Evolutionary conservation across 768 basidiomycete species (phyloP).

Genomic region (Mycena capillaripes): DNA sequence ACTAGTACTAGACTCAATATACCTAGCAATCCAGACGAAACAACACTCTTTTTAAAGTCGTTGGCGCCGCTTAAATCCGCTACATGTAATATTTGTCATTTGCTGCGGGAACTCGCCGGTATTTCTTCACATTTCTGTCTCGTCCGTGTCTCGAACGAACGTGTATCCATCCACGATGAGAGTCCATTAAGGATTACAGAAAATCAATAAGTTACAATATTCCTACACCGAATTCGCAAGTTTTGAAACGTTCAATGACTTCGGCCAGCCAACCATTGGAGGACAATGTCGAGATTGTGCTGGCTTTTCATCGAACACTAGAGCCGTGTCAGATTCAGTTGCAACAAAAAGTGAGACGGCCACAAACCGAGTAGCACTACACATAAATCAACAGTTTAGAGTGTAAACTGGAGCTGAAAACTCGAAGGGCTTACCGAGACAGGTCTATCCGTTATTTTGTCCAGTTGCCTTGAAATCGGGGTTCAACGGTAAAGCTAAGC

Average conservation of each 20-base stretch:
- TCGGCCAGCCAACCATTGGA: slow-evolving; percentile 88
- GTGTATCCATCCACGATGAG: too few relatives aligned
- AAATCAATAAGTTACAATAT: slow-evolving; percentile 29
- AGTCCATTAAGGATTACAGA: slow-evolving; percentile 32
- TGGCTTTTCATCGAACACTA: slow-evolving; percentile 98
- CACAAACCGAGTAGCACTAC: slow-evolving; percentile 85
- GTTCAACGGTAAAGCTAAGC: slow-evolving; percentile 1
- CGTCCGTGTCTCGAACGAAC: too few relatives aligned
- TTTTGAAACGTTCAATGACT: slow-evolving; percentile 64
- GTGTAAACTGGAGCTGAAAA: background rate
- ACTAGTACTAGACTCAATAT: background rate
- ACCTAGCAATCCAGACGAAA: background rate
- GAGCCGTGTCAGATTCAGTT: background rate
- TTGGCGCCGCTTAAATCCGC: background rate
- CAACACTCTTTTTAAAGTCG: background rate
- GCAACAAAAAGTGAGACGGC: background rate
- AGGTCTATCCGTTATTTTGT: slow-evolving; percentile 83
- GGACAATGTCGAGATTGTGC: slow-evolving; percentile 92
- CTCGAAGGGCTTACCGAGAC: slow-evolving; percentile 79
- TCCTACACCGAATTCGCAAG: background rate
- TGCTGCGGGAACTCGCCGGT: too few relatives aligned
- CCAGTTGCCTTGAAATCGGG: slow-evolving; percentile 67
- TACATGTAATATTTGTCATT: too few relatives aligned
- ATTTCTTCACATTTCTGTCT: too few relatives aligned
- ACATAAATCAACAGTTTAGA: background rate